Conservation (phyloP, 495 filamentous ascomycete species). For the Neurospora sp. region DNA sequence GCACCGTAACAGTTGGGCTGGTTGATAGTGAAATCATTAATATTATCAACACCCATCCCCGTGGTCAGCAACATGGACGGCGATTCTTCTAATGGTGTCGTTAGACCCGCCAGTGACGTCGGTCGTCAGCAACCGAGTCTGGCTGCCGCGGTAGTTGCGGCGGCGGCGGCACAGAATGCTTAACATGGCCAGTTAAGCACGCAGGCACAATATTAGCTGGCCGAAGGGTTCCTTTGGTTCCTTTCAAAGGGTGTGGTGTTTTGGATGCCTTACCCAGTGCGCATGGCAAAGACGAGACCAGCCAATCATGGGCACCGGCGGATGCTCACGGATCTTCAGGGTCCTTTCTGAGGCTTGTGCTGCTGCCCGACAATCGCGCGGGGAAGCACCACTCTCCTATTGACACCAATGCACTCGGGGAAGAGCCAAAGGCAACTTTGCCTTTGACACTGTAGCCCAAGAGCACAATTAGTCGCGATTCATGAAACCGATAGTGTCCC, state of each 20-base stretch:
- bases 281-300: background rate
- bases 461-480: background rate
- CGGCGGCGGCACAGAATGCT: background rate
- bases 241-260: background rate
- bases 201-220: background rate
- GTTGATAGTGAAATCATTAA: background rate
- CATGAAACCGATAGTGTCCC: background rate
- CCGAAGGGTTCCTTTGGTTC: background rate
- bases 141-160: background rate
- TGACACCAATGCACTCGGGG: background rate
- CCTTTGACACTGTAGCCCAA: background rate
- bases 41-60: background rate
- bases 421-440: background rate
- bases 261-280: background rate
- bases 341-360: conserved; percentile 9
- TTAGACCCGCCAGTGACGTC: background rate
- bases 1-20: background rate
- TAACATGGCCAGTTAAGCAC: background rate
- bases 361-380: background rate
- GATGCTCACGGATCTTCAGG: conserved; percentile 12
- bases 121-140: background rate
- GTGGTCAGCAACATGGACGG: background rate
- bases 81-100: background rate
- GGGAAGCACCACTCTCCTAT: background rate
- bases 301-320: background rate